A percentile compares a stretch with the other conserved stretches of the same genome.
phyloP scores from a whole-genome alignment of 2,329 filamentous ascomycete species.

The Didymosphaeria variabile region DNA sequence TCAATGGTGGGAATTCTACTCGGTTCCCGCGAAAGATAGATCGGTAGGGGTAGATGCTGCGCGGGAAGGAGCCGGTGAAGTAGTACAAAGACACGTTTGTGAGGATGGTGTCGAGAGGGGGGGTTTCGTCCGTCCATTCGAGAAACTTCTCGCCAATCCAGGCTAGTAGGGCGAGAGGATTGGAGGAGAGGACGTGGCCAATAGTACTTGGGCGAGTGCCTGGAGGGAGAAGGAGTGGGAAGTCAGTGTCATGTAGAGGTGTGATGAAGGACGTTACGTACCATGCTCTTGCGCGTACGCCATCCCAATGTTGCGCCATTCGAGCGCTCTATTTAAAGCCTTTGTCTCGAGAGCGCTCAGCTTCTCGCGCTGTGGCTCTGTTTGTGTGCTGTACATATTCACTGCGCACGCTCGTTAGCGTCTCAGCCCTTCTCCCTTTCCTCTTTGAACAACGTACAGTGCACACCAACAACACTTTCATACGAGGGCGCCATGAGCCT shows the following conservation, averaged over 20 bases:
- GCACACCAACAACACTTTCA: slow-evolving; percentile 58
- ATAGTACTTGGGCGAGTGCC: slow-evolving; percentile 60
- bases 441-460: slow-evolving; percentile 28
- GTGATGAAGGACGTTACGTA: slow-evolving; percentile 49
- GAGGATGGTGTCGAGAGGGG: slow-evolving; percentile 56
- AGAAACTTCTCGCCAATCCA: slow-evolving; percentile 69
- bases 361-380: slow-evolving; percentile 27
- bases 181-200: slow-evolving; percentile 63
- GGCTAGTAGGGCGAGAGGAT: slow-evolving; percentile 65
- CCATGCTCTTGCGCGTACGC: slow-evolving; percentile 65
- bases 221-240: not conserved
- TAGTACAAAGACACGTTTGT: slow-evolving; percentile 65
- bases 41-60: slow-evolving; percentile 61
- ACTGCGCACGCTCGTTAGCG: slow-evolving; percentile 25
- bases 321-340: slow-evolving; percentile 18
- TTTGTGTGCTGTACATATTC: slow-evolving; percentile 31
- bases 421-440: no score
- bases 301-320: slow-evolving; percentile 54
- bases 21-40: slow-evolving; percentile 26
- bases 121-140: slow-evolving; percentile 61
- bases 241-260: not conserved
- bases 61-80: slow-evolving; percentile 61
- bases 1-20: slow-evolving; percentile 2
- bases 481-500: slow-evolving; percentile 52
- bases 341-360: slow-evolving; percentile 31